A percentile compares a stretch with the other conserved stretches of the same genome.
phyloP scores from a whole-genome alignment of 2,329 filamentous ascomycete genomes.

The Colletotrichum sp. region DNA sequence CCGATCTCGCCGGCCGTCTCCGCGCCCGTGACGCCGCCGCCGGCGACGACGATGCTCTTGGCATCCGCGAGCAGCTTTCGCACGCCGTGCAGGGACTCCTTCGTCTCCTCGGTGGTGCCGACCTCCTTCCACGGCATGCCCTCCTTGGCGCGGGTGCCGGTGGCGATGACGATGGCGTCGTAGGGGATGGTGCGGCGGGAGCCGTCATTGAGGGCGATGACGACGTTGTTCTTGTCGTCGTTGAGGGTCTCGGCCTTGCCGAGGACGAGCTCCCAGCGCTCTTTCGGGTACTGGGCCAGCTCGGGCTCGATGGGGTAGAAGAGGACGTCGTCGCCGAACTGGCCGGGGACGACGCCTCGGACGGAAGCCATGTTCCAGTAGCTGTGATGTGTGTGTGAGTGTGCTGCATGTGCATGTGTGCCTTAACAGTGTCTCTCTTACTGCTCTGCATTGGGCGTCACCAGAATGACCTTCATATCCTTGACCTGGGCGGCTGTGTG shows the following conservation, averaged over 20 bases:
- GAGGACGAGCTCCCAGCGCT: constrained; percentile 54
- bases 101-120: constrained; percentile 46
- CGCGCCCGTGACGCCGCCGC: constrained; percentile 55
- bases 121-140: constrained; percentile 56
- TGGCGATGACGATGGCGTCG: constrained; percentile 59
- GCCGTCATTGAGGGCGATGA: constrained; percentile 35
- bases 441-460: constrained; percentile 50
- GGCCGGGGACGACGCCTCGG: constrained; percentile 56
- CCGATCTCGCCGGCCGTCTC: constrained; percentile 59
- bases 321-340: constrained; percentile 51
- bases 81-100: constrained; percentile 38
- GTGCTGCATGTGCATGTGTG: neutral
- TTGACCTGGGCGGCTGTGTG: constrained; percentile 46
- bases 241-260: constrained; percentile 46
- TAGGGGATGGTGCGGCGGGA: constrained; percentile 42
- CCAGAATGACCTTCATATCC: constrained; percentile 55
- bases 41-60: constrained; percentile 54
- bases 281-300: constrained; percentile 49
- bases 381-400: constrained; percentile 39
- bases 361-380: constrained; percentile 63
- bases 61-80: constrained; percentile 45
- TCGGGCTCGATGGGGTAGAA: constrained; percentile 50
- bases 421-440: neutral
- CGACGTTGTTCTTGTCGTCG: constrained; percentile 37
- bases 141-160: constrained; percentile 49